Conservation (phyloP, 2,329 filamentous ascomycete genomes). For the Neofusicoccum ribis region DNA sequence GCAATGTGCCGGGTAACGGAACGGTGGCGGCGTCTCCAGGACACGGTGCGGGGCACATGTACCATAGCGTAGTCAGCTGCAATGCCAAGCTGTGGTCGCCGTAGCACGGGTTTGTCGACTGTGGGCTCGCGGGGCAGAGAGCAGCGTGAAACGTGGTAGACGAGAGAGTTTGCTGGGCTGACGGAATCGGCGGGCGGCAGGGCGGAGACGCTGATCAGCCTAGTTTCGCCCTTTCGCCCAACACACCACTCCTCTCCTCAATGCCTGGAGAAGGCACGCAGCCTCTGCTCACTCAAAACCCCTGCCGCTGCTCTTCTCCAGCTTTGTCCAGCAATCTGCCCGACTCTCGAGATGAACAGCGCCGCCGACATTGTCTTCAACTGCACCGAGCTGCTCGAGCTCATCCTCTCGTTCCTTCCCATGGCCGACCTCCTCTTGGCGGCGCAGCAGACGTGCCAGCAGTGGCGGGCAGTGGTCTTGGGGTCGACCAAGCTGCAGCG, state of each 20-base stretch:
- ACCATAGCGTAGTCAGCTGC: neutral
- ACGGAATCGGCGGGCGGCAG: neutral
- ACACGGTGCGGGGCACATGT: too few relatives aligned
- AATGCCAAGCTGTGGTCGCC: neutral
- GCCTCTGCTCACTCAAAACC: neutral
- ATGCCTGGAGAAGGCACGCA: too few relatives aligned
- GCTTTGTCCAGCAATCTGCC: too few relatives aligned
- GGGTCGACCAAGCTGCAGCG: neutral
- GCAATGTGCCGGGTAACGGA: neutral
- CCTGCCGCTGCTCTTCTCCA: too few relatives aligned
- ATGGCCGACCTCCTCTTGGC: neutral
- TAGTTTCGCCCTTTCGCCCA: neutral
- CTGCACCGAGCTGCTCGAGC: conserved; percentile 3
- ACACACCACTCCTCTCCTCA: neutral
- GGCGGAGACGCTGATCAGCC: neutral
- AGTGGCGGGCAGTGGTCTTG: neutral
- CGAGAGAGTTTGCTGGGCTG: too few relatives aligned
- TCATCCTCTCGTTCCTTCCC: neutral
- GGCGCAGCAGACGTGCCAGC: neutral
- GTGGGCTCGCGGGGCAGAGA: neutral
- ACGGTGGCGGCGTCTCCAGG: too few relatives aligned
- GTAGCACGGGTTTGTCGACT: neutral
- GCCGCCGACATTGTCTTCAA: neutral
- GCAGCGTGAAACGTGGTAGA: too few relatives aligned
- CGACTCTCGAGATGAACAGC: neutral